These are phyloP conservation scores for Perkinsus marinus DNA, from an alignment of 169 alveolate genomes.

Conservation along the genomic window DNA sequence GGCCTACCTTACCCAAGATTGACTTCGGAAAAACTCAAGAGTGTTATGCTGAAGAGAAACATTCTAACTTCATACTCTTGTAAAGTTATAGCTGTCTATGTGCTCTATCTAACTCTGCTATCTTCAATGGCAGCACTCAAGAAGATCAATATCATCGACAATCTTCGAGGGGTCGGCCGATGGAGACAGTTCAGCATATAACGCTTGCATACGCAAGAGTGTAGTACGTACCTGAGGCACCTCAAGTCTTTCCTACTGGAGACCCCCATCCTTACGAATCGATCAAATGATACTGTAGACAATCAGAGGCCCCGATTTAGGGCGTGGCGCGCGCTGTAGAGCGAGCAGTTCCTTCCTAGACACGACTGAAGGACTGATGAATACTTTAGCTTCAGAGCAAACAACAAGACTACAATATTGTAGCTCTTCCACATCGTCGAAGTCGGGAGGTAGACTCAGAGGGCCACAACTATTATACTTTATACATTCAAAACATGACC, in stretches of 20 bases:
- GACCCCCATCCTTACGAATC: too few species aligned
- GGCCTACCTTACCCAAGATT: too few species aligned
- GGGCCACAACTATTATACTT: neutral
- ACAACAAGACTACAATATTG: neutral
- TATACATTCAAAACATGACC: neutral
- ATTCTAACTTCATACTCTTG: neutral
- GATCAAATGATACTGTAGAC: too few species aligned
- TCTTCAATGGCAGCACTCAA: too few species aligned
- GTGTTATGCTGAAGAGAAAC: neutral
- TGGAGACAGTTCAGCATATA: neutral
- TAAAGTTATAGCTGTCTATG: neutral
- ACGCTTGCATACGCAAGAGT: neutral
- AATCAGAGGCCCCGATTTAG: too few species aligned
- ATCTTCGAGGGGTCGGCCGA: neutral
- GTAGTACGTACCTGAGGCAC: neutral
- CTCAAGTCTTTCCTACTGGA: too few species aligned
- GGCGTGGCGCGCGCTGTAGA: too few species aligned
- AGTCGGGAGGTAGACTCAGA: too few species aligned
- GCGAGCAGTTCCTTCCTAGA: too few species aligned
- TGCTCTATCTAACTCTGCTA: neutral
- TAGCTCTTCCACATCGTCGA: too few species aligned
- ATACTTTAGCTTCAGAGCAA: neutral
- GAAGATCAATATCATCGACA: too few species aligned
- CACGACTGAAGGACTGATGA: neutral
- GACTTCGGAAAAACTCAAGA: too few species aligned